Conservation (phyloP, 1,284 basidiomycete species). For the Porodaedalea pini region DNA sequence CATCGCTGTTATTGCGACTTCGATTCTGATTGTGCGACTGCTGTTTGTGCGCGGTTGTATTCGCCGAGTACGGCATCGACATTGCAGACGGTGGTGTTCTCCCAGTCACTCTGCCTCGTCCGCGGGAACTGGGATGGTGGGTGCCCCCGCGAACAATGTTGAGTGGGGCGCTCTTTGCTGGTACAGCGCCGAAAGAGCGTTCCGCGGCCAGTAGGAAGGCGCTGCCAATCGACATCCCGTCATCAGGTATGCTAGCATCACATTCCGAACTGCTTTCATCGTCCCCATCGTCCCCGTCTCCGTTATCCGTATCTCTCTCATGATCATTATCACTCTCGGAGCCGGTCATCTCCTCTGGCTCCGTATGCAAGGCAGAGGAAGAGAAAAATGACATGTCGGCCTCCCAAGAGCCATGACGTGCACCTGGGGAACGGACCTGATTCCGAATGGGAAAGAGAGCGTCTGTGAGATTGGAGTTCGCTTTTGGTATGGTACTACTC, state of each 20-base stretch:
- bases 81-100: neutral
- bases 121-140: neutral
- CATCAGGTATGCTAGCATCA: neutral
- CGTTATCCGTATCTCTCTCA: neutral
- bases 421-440: neutral
- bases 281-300: neutral
- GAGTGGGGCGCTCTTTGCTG: constrained; percentile 8
- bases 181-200: neutral
- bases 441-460: neutral
- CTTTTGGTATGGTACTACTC: neutral
- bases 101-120: neutral
- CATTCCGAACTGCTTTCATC: neutral
- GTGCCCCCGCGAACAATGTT: neutral
- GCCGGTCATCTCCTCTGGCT: constrained; percentile 1
- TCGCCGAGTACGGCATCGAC: neutral
- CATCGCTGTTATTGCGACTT: neutral
- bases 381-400: neutral
- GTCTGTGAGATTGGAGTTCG: neutral
- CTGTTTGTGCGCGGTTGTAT: neutral
- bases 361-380: neutral
- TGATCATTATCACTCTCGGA: neutral
- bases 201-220: neutral
- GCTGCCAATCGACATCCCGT: neutral
- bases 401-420: neutral
- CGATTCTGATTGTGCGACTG: neutral